Percentiles rank a stretch among this genome's conserved stretches.
phyloP scores from a whole-genome alignment of 768 basidiomycete genomes.

The Pulveroboletus sp. region DNA sequence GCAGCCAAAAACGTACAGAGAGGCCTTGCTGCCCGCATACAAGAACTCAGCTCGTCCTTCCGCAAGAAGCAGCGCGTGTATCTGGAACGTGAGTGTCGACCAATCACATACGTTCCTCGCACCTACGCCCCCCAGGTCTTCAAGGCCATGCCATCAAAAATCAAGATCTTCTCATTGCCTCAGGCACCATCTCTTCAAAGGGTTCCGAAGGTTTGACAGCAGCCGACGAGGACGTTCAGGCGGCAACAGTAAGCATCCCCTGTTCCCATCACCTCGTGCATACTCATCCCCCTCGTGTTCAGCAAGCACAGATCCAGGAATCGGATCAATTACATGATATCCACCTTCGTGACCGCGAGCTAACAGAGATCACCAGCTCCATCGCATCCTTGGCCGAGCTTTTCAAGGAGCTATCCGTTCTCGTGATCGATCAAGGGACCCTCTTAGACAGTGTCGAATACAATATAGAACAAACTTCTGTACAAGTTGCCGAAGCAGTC shows the following conservation, averaged over 20 bases:
- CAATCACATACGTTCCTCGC: conserved; percentile 12
- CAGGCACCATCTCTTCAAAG: conserved; percentile 78
- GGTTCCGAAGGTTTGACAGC: conserved; percentile 82
- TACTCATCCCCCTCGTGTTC: conserved; percentile 9
- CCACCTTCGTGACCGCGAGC: conserved; percentile 59
- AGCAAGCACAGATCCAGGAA: conserved; percentile 37
- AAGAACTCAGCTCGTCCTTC: conserved; percentile 88
- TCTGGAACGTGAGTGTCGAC: conserved; percentile 82
- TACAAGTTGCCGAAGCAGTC: conserved; percentile 78
- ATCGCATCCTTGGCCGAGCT: conserved; percentile 91
- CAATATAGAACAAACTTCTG: conserved; percentile 91
- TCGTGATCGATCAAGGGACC: conserved; percentile 98
- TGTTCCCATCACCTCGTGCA: conserved; percentile 12
- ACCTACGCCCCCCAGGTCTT: conserved; percentile 54
- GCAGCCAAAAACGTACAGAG: conserved; percentile 94
- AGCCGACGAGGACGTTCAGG: conserved; percentile 87
- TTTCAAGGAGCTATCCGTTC: conserved; percentile 89
- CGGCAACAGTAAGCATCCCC: conserved; percentile 66
- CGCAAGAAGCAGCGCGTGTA: conserved; percentile 98
- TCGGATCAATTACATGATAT: conserved; percentile 40
- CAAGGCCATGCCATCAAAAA: conserved; percentile 99
- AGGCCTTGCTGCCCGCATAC: conserved; percentile 92
- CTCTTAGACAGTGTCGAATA: conserved; percentile 95
- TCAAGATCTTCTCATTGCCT: conserved; percentile 89
- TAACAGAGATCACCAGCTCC: conserved; percentile 87